Base-by-base conservation (phyloP, 2,329 filamentous ascomycete species). In the Calonectria fujianensis region DNA sequence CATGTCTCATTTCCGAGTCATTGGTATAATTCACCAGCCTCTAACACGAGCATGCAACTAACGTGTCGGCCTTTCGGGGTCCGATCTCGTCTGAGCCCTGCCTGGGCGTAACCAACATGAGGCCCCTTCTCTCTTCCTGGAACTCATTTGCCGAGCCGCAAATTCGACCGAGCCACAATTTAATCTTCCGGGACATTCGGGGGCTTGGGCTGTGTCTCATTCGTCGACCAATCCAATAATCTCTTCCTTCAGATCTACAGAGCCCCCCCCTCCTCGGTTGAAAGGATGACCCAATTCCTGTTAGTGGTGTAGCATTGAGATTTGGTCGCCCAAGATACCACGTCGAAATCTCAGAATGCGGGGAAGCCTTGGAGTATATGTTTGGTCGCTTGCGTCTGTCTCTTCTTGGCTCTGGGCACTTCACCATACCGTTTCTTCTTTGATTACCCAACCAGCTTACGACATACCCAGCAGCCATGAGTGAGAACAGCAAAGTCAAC, bases 361-460 rank as follows among this genome's bases (percentile, higher is more conserved):
- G 67, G 59, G 72, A 41, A 67, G n/a, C 10, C 50, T 29, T 27
- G 4, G 41, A 70, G 39, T 74, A 74, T 74, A 74, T 74, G 67
- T 74, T 74, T 67, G 41, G 67, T 37, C 57, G 50, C n/a, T 52
- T 32, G 41, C 67, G 52, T 61, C 66, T 39, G 18, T 8, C 41
- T 18, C 31, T 48, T n/a, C 45, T 48, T 48, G 45, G n/a, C 27
- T 27, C 20, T 16, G n/a, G 13, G 57, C n/a, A 39, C 18, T 24
- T n/a, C 24, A 29, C 31, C 24, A 29, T 24, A 29, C 57, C 39
- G 29, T 20, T 63, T 63, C 37, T 41, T 41, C 45, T 24, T 24
- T 48, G 45, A 24, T 24, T 29, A 20, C 20, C 32, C 29, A 66
- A 32, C 3, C n/a, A 39, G 48, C 35, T 27, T 67, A 39, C 48